Conservation (phyloP, 441 rosid species). For the Euphorbia schlechtendalii region DNA sequence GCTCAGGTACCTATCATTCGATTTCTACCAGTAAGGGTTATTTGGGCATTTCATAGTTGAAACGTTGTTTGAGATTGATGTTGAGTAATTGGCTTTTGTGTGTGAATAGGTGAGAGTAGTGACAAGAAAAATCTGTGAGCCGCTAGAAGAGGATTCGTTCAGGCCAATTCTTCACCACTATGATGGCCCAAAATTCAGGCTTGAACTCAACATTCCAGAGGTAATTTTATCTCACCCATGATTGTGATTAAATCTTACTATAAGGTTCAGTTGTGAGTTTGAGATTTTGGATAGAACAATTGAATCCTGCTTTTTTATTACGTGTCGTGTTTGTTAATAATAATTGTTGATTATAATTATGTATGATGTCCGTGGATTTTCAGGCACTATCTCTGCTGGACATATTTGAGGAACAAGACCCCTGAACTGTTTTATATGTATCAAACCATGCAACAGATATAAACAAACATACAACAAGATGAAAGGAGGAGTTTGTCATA, state of each 20-base stretch:
- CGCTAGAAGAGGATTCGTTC: conserved; percentile 93
- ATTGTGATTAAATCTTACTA: neutral
- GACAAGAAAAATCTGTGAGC: conserved; percentile 69
- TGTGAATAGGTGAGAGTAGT: conserved; percentile 60
- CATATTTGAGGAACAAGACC: conserved; percentile 54
- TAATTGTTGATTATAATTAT: neutral
- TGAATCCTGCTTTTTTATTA: too few relatives aligned
- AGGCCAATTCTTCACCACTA: conserved; percentile 96
- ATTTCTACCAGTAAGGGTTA: too few relatives aligned
- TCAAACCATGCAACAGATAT: neutral
- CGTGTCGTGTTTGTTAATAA: neutral
- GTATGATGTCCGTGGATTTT: neutral
- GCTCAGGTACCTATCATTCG: conserved; percentile 76
- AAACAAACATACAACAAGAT: conserved; percentile 6
- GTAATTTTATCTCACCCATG: conserved; percentile 21
- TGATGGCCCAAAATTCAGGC: conserved; percentile 97
- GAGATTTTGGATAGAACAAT: too few relatives aligned
- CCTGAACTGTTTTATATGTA: conserved; percentile 13
- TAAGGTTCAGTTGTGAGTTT: too few relatives aligned
- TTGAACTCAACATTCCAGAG: conserved; percentile 91
- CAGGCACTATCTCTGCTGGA: conserved; percentile 90
- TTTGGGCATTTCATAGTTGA: neutral
- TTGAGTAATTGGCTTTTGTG: neutral
- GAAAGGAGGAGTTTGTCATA: conserved; percentile 7
- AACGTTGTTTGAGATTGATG: neutral